A percentile compares a stretch with the other conserved stretches of the same genome.
These are phyloP conservation scores for Ophidiomyces ophidiicola DNA, from an alignment of 2,329 filamentous ascomycete genomes.

Conservation along the genomic window DNA sequence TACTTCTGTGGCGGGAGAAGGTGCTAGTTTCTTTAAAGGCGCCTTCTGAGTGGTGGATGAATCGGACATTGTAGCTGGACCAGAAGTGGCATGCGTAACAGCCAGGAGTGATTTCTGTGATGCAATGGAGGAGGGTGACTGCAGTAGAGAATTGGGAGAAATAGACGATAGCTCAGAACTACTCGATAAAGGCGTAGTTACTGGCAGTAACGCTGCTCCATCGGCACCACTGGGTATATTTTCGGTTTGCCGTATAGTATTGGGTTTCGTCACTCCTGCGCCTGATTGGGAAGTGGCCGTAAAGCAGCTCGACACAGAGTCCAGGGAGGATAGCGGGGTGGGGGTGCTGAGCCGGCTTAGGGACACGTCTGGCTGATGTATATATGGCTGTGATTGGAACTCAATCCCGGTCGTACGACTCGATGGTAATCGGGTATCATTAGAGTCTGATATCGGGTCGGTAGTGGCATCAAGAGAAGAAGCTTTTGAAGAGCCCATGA, in stretches of 20 bases:
- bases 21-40: slow-evolving; percentile 7
- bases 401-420: neutral
- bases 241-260: neutral
- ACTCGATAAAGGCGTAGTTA: slow-evolving; percentile 7
- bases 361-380: neutral
- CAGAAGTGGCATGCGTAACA: neutral
- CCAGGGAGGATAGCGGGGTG: neutral
- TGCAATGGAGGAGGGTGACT: neutral
- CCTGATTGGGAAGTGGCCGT: neutral
- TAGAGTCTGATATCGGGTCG: neutral
- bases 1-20: neutral
- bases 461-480: neutral
- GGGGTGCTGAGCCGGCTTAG: slow-evolving; percentile 1
- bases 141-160: slow-evolving; percentile 6
- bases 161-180: slow-evolving; percentile 9
- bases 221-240: neutral
- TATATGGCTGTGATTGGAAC: neutral
- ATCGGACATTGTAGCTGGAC: neutral
- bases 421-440: neutral
- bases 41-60: slow-evolving; percentile 1
- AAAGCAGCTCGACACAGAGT: neutral
- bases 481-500: too few species aligned
- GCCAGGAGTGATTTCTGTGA: neutral
- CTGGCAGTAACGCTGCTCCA: neutral
- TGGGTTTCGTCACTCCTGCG: neutral